Evolutionary conservation across 1,139 yeast genomes (phyloP).

Genomic region (Pneumocystis jirovecii): DNA sequence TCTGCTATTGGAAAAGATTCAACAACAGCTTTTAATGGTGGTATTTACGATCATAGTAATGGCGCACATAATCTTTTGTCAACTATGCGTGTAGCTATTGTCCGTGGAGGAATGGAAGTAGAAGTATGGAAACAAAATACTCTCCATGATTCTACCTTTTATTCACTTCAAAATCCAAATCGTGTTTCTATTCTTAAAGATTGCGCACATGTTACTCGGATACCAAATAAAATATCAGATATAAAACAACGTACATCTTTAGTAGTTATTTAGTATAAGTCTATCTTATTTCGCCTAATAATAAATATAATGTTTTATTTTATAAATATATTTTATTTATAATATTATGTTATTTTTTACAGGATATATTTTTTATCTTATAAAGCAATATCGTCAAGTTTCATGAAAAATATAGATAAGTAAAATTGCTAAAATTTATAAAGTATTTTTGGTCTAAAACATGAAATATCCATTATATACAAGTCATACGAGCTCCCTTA

Average conservation of each 20-base stretch:
- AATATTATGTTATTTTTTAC: background rate
- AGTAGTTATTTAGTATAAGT: background rate
- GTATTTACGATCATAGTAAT: conserved; percentile 90
- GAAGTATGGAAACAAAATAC: conserved; percentile 60
- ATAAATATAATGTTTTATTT: too few relatives aligned
- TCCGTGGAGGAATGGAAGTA: conserved; percentile 71
- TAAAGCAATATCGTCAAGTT: background rate
- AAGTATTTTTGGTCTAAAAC: background rate
- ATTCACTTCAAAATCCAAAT: conserved; percentile 34
- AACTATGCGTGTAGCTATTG: conserved; percentile 88
- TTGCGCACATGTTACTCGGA: conserved; percentile 42
- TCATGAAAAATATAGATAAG: background rate
- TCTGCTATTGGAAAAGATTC: conserved; percentile 93
- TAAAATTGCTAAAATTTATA: background rate
- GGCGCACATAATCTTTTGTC: conserved; percentile 96
- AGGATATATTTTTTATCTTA: background rate
- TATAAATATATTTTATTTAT: background rate
- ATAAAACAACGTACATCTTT: background rate
- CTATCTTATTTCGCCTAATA: background rate
- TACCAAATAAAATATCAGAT: conserved; percentile 12
- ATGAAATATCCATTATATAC: background rate
- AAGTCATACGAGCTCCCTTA: background rate
- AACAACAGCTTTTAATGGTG: conserved; percentile 93
- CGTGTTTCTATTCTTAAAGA: conserved; percentile 45
- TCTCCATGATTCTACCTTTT: conserved; percentile 40